phyloP scores from a whole-genome alignment of 1,139 yeast genomes.

The Suhomyces guaymorum region DNA sequence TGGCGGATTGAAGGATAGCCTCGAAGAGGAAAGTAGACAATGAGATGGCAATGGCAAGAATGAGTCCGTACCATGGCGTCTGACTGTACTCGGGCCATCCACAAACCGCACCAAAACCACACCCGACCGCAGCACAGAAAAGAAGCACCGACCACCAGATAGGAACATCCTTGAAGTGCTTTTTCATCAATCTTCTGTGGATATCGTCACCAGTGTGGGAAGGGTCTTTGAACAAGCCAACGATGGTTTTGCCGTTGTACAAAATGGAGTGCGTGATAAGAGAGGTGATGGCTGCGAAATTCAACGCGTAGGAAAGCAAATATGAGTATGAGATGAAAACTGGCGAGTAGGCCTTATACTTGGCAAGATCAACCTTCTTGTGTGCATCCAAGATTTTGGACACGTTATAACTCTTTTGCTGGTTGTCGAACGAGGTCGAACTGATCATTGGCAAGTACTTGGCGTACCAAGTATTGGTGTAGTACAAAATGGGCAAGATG shows the following conservation, averaged over 20 bases:
- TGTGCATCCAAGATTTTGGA: constrained; percentile 22
- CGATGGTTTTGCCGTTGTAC: constrained; percentile 43
- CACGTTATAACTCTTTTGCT: constrained; percentile 45
- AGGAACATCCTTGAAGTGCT: constrained; percentile 38
- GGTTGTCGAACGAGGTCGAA: constrained; percentile 44
- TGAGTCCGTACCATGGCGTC: constrained; percentile 38
- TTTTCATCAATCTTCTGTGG: constrained; percentile 38
- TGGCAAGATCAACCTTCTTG: constrained; percentile 22
- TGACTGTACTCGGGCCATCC: constrained; percentile 26
- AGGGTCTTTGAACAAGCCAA: constrained; percentile 25
- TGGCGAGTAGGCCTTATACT: constrained; percentile 35
- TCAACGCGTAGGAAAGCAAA: constrained; percentile 38
- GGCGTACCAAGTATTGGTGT: constrained; percentile 52
- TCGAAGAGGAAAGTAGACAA: constrained; percentile 36
- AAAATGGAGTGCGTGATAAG: constrained; percentile 38
- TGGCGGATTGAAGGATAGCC: constrained; percentile 38
- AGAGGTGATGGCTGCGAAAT: constrained; percentile 43
- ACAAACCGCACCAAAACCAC: constrained; percentile 33
- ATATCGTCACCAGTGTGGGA: constrained; percentile 39
- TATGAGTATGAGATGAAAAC: constrained; percentile 40
- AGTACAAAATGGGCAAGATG: constrained; percentile 49
- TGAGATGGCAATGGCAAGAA: constrained; percentile 33
- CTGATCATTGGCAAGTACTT: constrained; percentile 52
- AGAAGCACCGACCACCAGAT: constrained; percentile 40
- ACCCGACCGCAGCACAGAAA: constrained; percentile 29